Conservation (phyloP, 2,329 filamentous ascomycete genomes). For the Ustulina deusta region DNA sequence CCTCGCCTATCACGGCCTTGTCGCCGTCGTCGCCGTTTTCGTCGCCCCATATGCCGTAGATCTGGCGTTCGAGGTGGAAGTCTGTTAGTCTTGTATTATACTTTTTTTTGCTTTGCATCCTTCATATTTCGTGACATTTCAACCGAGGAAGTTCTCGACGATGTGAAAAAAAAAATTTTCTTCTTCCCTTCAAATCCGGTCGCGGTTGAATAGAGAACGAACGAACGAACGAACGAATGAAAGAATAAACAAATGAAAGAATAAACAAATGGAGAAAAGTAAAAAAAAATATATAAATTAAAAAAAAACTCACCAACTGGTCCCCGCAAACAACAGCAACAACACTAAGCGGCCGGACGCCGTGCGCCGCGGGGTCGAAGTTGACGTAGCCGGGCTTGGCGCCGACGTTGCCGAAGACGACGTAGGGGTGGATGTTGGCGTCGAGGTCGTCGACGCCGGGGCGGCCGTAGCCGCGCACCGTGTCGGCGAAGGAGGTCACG, state of each 20-base stretch:
- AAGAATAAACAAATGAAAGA: neutral
- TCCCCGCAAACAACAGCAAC: constrained; percentile 65
- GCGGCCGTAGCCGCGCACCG: constrained; percentile 49
- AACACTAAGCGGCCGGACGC: constrained; percentile 61
- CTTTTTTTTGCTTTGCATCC: too few species aligned
- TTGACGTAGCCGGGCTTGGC: constrained; percentile 46
- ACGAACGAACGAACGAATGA: too few species aligned
- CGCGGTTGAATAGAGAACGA: too few species aligned
- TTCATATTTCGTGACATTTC: too few species aligned
- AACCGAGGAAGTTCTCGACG: too few species aligned
- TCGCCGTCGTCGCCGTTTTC: constrained; percentile 66
- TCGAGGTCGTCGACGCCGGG: constrained; percentile 55
- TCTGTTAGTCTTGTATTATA: neutral
- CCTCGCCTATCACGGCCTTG: constrained; percentile 65
- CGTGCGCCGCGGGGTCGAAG: constrained; percentile 54
- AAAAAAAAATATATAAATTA: constrained; percentile 1
- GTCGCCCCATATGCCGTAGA: constrained; percentile 72
- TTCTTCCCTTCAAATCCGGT: too few species aligned
- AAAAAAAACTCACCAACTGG: constrained; percentile 53
- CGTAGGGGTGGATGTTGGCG: constrained; percentile 61
- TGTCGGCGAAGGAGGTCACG: constrained; percentile 58
- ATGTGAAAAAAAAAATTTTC: too few species aligned
- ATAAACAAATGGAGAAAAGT: neutral
- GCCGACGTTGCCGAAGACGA: constrained; percentile 63
- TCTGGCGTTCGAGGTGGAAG: constrained; percentile 40